phyloP scores from a whole-genome alignment of 179 eudicot species.

The Drosera spatulata region DNA sequence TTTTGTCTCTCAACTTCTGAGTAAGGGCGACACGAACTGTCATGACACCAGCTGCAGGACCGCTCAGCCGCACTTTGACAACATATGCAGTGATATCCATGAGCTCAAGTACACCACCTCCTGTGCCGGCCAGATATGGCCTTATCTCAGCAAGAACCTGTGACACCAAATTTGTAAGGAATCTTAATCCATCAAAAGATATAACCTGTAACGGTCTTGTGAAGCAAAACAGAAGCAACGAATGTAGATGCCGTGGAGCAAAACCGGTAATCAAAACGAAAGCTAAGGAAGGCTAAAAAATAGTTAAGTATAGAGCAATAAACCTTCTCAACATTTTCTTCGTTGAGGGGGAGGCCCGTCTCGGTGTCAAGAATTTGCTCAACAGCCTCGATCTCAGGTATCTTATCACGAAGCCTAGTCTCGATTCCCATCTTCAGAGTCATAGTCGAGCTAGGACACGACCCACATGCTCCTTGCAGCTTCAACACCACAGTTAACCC shows the following conservation, averaged over 20 bases:
- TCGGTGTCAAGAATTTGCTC: slow-evolving; percentile 83
- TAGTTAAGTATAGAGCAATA: background rate
- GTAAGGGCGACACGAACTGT: slow-evolving; percentile 90
- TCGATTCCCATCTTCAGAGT: slow-evolving; percentile 88
- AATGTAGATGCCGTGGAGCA: too few relatives aligned
- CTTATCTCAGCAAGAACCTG: slow-evolving; percentile 84
- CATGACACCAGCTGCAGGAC: slow-evolving; percentile 92
- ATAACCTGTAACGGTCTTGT: too few relatives aligned
- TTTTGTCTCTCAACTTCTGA: slow-evolving; percentile 82
- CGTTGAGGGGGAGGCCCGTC: slow-evolving; percentile 85
- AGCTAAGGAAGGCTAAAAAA: too few relatives aligned
- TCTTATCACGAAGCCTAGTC: slow-evolving; percentile 68
- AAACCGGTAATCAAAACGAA: too few relatives aligned
- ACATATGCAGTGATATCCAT: slow-evolving; percentile 45
- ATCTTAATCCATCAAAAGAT: too few relatives aligned
- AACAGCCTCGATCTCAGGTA: slow-evolving; percentile 78
- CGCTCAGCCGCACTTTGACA: slow-evolving; percentile 59
- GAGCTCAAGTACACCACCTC: slow-evolving; percentile 85
- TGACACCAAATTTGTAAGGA: too few relatives aligned
- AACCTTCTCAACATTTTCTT: slow-evolving; percentile 87
- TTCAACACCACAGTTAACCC: slow-evolving; percentile 82
- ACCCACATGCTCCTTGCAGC: slow-evolving; percentile 95
- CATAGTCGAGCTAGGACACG: slow-evolving; percentile 98
- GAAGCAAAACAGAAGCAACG: too few relatives aligned
- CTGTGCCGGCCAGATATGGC: slow-evolving; percentile 81